Evolutionary conservation across 148 eudicot species (phyloP).

Genomic region (Amaranthus hypochondriacus): DNA sequence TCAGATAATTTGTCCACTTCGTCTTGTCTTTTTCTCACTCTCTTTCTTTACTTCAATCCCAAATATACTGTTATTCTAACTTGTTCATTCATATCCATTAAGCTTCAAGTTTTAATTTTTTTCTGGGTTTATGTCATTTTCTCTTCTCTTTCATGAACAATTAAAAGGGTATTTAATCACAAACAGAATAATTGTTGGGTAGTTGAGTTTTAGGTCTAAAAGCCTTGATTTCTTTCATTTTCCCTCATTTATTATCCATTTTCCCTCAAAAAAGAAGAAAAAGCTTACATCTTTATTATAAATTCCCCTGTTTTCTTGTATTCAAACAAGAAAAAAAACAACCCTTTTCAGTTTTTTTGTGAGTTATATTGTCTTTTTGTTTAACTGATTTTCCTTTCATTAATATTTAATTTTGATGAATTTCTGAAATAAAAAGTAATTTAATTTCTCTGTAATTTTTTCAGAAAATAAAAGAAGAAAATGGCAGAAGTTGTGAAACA

Average conservation of each 20-base stretch:
- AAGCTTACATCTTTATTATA: neutral
- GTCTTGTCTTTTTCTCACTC: neutral
- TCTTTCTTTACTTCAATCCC: neutral
- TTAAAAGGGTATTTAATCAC: neutral
- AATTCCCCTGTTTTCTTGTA: constrained; percentile 7
- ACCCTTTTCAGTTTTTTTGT: neutral
- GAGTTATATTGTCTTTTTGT: constrained; percentile 9
- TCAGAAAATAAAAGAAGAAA: neutral
- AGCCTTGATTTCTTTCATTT: neutral
- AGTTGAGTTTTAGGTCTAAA: constrained; percentile 4
- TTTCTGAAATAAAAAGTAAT: neutral
- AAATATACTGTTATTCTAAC: neutral
- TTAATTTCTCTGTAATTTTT: neutral
- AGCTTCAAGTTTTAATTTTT: neutral
- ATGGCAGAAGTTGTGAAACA: constrained; percentile 34
- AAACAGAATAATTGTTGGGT: constrained; percentile 28
- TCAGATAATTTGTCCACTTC: constrained; percentile 15
- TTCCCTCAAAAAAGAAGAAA: no score
- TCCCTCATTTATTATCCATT: neutral
- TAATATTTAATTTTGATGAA: no score
- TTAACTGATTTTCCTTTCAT: constrained; percentile 11
- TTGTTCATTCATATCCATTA: neutral
- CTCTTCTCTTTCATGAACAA: neutral
- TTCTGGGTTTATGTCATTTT: constrained; percentile 11
- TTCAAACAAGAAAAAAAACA: constrained; percentile 8